Conservation (phyloP, 345 rosid species). For the Lepidium aucheri region DNA sequence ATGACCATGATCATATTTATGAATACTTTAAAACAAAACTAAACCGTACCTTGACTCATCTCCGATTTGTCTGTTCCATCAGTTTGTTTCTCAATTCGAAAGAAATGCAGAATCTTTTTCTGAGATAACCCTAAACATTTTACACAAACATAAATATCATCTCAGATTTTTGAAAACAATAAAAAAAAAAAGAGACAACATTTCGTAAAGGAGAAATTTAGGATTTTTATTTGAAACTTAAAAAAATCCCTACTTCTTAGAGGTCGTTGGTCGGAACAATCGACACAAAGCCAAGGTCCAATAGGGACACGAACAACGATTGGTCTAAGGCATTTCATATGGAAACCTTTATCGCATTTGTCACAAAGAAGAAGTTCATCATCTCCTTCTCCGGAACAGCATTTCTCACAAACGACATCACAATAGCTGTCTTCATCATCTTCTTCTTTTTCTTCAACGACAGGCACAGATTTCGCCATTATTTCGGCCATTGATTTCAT, state of each 20-base stretch:
- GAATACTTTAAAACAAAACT: background rate
- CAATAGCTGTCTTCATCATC: constrained; percentile 27
- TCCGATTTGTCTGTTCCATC: constrained; percentile 23
- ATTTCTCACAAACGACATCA: constrained; percentile 56
- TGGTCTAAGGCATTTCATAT: constrained; percentile 83
- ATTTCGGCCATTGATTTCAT: constrained; percentile 46
- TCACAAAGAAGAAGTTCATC: constrained; percentile 79
- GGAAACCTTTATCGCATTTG: constrained; percentile 82
- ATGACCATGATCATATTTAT: background rate
- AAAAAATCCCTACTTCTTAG: constrained; percentile 63
- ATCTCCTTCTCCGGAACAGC: constrained; percentile 56
- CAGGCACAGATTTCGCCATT: constrained; percentile 39
- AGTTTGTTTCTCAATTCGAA: constrained; percentile 52
- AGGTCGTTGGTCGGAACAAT: constrained; percentile 63
- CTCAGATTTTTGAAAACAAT: background rate
- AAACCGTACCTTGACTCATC: constrained; percentile 45
- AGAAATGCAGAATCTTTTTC: constrained; percentile 75
- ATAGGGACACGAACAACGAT: constrained; percentile 71
- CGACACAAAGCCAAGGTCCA: constrained; percentile 73
- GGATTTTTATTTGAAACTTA: background rate
- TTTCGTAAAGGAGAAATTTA: background rate
- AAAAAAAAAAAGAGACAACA: background rate
- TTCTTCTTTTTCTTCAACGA: constrained; percentile 33
- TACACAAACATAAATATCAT: constrained; percentile 1
- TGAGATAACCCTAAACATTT: constrained; percentile 59